Evolutionary conservation across 768 basidiomycete species (phyloP), one percentile per base, ranked within the genome.

Genomic region (Cubamyces sp.): DNA sequence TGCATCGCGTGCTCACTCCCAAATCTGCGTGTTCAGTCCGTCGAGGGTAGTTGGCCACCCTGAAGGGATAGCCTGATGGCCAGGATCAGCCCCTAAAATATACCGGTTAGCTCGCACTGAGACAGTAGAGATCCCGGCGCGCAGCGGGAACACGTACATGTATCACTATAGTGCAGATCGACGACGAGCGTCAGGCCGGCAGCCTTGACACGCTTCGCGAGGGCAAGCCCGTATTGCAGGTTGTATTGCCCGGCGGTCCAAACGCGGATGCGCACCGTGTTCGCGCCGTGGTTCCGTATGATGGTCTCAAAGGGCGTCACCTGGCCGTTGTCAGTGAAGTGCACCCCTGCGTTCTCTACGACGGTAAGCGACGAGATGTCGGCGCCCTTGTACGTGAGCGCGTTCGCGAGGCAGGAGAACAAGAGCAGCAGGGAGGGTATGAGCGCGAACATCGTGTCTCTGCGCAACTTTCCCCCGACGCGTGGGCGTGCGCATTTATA

Each of bases 221-320:
- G 72, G 0, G 77, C 76, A 23, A 88, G 74, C 0, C 78, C 85
- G 64, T 85, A 84, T 40, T 68, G 73, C 56, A 84, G 69, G 64
- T 80, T 82, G 68, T 86, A 86, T 61, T 77, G 77, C n/a, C 82
- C 83, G 62, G 84, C 81, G 0, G 85, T 87, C 87, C 87, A 88
- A 28, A 88, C 72, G 14, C 87, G 76, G 47, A 87, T 82, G 14
- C 87, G 81, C 9, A 82, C 85, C 7, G 85, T 73, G 63, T 87
- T 87, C 47, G 78, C 75, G 34, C 86, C 87, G 61, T 84, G 81
- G 49, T 78, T 78, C 12, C 72, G 71, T 7, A 87, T 74, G 56
- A 88, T 87, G 0, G 74, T 78, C 66, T 88, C 86, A 60, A 85
- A 80, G 1, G 74, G 64, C 49, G 67, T 59, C 8, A 66, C 65